Evolutionary conservation across 352 stramenopile genomes (phyloP), one percentile per base, ranked within the genome.

Genomic region (Phytophthora litchii): DNA sequence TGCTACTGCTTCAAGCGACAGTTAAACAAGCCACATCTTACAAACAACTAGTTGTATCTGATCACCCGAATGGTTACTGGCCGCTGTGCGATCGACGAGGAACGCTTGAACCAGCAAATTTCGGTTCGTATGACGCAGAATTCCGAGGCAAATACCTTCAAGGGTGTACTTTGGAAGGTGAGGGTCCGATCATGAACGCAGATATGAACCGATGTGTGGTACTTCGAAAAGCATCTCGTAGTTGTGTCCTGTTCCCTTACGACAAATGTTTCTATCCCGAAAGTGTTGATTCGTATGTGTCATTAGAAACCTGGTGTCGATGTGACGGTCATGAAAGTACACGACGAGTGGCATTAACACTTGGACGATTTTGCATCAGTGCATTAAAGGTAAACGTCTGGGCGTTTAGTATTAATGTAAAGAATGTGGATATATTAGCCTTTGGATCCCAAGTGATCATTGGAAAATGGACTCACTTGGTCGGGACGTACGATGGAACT

Each of bases 401-500:
- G 83, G 83, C 74, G 2, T 92, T 95, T 48, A 89, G 69, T 51
- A 63, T 96, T 29, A 95, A 91, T 45, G 65, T 91, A 13, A 75
- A 81, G 32, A 89, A 80, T 27, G 87, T 95, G 36, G 84, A 95
- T 17, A 86, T 96, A 21, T 50, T 84, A 0, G 78, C 80, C 5
- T 78, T 70, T 53, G 83, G 76, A 3, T 64, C 74, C 4, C 59
- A 69, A 27, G 73, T 95, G 3, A 73, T 83, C 7, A 37, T 86
- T 4, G 59, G 83, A 17, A 78, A 89, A 38, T 97, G 92, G 91
- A 89, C 80, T 20, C 80, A 97, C 64, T 52, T 98, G 11, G 83
- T 91, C 3, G 88, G 81, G 2, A 96, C 86, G 23, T 97, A 89
- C 52, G 91, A 97, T 46, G 91, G 92, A 3, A 95, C 86, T 16